Base-by-base conservation (phyloP, 2,329 filamentous ascomycete genomes). In the Neonectria magnoliae region DNA sequence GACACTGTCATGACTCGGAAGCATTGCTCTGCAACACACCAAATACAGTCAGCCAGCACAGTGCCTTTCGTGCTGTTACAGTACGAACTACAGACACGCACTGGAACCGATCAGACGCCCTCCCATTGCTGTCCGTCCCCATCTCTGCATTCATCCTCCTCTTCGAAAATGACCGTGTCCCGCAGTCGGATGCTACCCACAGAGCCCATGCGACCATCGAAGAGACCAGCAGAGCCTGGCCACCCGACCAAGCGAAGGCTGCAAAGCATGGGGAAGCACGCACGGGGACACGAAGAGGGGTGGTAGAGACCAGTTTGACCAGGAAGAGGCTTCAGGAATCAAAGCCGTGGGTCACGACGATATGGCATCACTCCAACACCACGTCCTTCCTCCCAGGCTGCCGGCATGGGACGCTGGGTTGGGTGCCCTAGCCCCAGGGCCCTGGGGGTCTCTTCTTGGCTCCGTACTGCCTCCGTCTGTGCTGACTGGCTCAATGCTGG, bases 341-440 rank as follows among this genome's bases (percentile, higher is more conserved):
- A 66, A 18, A 68, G 61, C 64, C 41, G 67, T 65, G 57, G 58
- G 64, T 60, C 57, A 47, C 52, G 47, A 65, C 64, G 62, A 63
- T 60, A 73, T 73, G 71, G 70, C 71, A 74, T 74, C 71, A 73
- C 68, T 69, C 60, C 70, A 70, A 70, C 63, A 74, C 65, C 70
- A 71, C 63, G 67, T 25, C 68, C 47, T 67, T 25, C 68, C 47
- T 25, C 25, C 5, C 25, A 25, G 25, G 25, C 25, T 25, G 25
- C 25, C 53, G 58, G 64, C 64, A 69, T 68, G 55, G 62, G 65
- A 61, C 57, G 62, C 62, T 70, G 66, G 60, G 55, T 58, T 63
- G 48, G 48, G 31, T 56, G 53, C 55, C 54, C 48, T 52, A 44
- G 56, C 56, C 44, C 51, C 38, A 42, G 10, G 44, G 44, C 56